Conservation (phyloP, 2,329 filamentous ascomycete genomes). For the Fusarium azukiicola region DNA sequence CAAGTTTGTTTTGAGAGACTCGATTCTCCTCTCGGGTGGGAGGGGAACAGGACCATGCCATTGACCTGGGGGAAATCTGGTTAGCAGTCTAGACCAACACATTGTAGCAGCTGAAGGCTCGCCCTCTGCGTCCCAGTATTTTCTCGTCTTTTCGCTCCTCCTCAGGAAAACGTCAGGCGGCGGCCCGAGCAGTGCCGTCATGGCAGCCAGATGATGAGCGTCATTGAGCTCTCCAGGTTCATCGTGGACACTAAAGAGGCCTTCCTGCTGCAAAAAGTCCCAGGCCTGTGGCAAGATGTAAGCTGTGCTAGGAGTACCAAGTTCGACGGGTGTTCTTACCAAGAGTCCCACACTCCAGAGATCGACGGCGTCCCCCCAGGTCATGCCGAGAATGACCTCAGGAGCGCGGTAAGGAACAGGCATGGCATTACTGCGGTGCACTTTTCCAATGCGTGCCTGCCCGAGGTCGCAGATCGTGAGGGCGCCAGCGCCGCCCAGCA, state of each 20-base stretch:
- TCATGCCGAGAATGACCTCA: constrained; percentile 62
- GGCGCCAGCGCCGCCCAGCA: constrained; percentile 56
- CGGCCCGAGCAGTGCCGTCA: constrained; percentile 55
- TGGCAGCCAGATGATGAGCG: constrained; percentile 55
- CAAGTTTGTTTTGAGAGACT: constrained; percentile 40
- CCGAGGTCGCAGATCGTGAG: constrained; percentile 62
- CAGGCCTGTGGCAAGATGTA: constrained; percentile 44
- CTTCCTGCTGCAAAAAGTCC: constrained; percentile 49
- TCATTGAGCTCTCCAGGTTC: constrained; percentile 50
- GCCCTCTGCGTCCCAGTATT: constrained; percentile 56
- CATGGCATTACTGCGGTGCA: constrained; percentile 53
- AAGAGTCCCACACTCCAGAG: constrained; percentile 61
- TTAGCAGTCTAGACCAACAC: background rate
- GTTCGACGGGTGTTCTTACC: constrained; percentile 45
- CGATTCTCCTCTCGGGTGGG: constrained; percentile 39
- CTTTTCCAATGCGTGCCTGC: constrained; percentile 58
- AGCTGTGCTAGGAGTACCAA: background rate
- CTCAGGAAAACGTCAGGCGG: constrained; percentile 51
- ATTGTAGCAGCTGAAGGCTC: constrained; percentile 17
- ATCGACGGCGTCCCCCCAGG: constrained; percentile 60
- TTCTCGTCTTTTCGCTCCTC: constrained; percentile 44
- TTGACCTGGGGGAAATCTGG: constrained; percentile 40
- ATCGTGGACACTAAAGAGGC: constrained; percentile 53
- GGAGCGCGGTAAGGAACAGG: constrained; percentile 59
- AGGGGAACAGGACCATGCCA: constrained; percentile 54